Evolutionary conservation across 129 eudicot genomes (phyloP).

Genomic region (Arctium minus): DNA sequence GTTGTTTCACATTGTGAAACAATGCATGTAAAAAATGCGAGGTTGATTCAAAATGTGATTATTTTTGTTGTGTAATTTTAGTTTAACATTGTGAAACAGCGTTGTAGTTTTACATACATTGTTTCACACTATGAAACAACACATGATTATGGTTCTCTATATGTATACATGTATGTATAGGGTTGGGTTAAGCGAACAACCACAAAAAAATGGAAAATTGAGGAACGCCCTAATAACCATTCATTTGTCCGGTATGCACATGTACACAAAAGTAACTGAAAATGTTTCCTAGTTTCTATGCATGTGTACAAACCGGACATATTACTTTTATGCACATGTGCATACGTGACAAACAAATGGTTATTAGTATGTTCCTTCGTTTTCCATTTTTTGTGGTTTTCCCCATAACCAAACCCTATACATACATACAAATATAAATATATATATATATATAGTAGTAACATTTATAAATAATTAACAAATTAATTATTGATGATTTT

Average conservation of each 20-base stretch:
- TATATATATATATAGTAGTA: background rate
- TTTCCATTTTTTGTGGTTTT: too few relatives aligned
- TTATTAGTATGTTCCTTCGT: background rate
- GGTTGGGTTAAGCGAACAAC: background rate
- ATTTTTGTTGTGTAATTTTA: background rate
- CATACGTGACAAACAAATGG: background rate
- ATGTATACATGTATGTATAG: too few relatives aligned
- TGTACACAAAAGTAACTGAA: background rate
- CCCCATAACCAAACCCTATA: background rate
- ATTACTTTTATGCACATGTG: too few relatives aligned
- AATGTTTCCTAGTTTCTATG: background rate
- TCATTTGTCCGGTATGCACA: background rate
- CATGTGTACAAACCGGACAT: background rate
- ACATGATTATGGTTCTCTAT: background rate
- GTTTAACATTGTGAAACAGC: background rate
- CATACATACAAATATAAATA: too few relatives aligned
- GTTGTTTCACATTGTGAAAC: background rate
- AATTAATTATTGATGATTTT: background rate
- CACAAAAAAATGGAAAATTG: too few relatives aligned
- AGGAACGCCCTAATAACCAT: too few relatives aligned
- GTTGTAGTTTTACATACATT: background rate
- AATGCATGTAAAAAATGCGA: background rate
- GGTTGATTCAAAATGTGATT: background rate
- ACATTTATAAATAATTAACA: constrained; percentile 2
- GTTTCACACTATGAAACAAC: background rate